Conservation (phyloP, 768 basidiomycete species). For the Boletus coccyginus region DNA sequence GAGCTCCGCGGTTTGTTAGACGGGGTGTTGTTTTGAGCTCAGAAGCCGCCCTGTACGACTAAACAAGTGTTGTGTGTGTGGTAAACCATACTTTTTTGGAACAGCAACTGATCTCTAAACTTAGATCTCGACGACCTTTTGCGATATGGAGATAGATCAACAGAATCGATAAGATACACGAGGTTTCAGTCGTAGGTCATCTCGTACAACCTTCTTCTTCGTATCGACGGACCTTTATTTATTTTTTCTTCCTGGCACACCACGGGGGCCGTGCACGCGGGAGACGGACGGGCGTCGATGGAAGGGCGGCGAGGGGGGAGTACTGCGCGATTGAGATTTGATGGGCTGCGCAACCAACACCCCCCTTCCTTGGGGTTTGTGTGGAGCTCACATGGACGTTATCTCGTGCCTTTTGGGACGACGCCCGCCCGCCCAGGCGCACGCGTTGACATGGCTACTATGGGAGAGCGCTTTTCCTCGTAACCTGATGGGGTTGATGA, state of each 20-base stretch:
- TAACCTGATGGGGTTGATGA: not conserved
- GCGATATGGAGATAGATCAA: conserved; percentile 15
- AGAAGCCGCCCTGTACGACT: conserved; percentile 10
- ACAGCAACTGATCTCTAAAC: not conserved
- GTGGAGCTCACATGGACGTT: conserved; percentile 7
- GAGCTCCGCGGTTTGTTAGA: conserved; percentile 30
- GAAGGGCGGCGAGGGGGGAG: no score
- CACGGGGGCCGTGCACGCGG: not conserved
- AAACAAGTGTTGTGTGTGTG: not conserved
- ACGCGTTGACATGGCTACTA: conserved; percentile 19
- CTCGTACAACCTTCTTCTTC: not conserved
- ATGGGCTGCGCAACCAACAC: not conserved
- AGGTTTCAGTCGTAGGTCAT: conserved; percentile 3
- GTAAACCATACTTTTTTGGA: conserved; percentile 9
- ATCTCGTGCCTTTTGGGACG: conserved; percentile 1
- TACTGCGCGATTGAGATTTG: not conserved
- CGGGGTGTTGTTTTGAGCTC: not conserved
- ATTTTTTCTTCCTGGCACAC: not conserved
- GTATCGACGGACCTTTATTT: not conserved
- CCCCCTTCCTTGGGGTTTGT: conserved; percentile 1
- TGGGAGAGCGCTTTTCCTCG: conserved; percentile 8
- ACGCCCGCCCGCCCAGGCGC: not conserved
- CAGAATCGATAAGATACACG: conserved; percentile 22
- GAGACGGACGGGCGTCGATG: conserved; percentile 4
- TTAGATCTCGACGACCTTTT: conserved; percentile 13